phyloP scores from a whole-genome alignment of 1,284 basidiomycete species.

The Marasmius sp. region DNA sequence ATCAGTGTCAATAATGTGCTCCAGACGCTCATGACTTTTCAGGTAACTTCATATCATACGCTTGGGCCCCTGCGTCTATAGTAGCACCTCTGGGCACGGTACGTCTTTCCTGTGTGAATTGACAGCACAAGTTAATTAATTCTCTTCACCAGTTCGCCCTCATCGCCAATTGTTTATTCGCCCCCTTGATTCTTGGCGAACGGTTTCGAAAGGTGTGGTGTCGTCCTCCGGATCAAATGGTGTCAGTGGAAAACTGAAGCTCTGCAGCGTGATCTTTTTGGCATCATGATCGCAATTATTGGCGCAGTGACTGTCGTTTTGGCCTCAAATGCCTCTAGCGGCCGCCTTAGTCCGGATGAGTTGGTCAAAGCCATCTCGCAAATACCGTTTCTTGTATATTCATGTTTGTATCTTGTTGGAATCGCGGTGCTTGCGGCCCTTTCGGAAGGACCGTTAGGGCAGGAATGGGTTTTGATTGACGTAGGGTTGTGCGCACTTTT shows the following conservation, averaged over 20 bases:
- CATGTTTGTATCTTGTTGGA: constrained; percentile 57
- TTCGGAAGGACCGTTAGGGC: constrained; percentile 61
- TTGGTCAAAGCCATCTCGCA: constrained; percentile 72
- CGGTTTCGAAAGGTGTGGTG: constrained; percentile 63
- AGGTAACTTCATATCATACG: constrained; percentile 82
- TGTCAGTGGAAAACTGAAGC: not conserved
- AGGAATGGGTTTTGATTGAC: constrained; percentile 79
- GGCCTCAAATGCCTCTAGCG: constrained; percentile 70
- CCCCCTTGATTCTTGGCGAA: constrained; percentile 85
- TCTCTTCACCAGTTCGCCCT: constrained; percentile 67
- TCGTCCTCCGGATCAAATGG: not conserved
- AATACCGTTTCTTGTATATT: constrained; percentile 74
- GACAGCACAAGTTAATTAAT: too few species aligned
- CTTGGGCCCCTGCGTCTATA: constrained; percentile 64
- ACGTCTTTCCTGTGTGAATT: constrained; percentile 28
- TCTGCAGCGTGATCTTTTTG: constrained; percentile 76
- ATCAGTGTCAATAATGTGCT: constrained; percentile 41
- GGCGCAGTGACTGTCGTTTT: constrained; percentile 93
- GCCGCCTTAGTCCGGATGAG: constrained; percentile 67
- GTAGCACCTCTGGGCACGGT: constrained; percentile 96
- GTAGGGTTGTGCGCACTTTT: constrained; percentile 87
- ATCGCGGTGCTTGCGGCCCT: constrained; percentile 61
- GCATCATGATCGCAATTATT: constrained; percentile 79
- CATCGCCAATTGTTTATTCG: constrained; percentile 93
- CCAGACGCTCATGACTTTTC: constrained; percentile 53